phyloP scores from a whole-genome alignment of 495 filamentous ascomycete genomes.

The Xylaria acuta region DNA sequence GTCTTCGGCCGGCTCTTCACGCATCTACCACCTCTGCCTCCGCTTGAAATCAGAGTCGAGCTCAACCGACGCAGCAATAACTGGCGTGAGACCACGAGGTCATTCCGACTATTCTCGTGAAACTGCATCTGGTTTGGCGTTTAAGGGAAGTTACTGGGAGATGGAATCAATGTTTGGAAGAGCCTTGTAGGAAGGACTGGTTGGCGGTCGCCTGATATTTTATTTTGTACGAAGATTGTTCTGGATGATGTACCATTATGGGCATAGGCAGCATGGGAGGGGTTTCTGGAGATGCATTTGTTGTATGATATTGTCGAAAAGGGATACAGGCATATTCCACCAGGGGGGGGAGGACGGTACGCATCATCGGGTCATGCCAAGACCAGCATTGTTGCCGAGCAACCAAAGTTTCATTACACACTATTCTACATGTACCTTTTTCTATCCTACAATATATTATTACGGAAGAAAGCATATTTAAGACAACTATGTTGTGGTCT shows the following conservation, averaged over 20 bases:
- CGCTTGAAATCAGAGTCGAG: neutral
- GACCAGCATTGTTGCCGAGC: neutral
- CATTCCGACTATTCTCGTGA: constrained; percentile 6
- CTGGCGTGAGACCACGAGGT: constrained; percentile 7
- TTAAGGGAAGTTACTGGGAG: neutral
- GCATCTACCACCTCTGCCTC: neutral
- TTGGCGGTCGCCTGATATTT: neutral
- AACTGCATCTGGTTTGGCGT: neutral
- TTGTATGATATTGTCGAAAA: constrained; percentile 10
- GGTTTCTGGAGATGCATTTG: neutral
- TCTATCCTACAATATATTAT: neutral
- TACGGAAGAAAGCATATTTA: neutral
- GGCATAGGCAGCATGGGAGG: neutral
- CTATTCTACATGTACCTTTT: neutral
- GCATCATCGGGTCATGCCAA: neutral
- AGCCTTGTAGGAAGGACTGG: neutral
- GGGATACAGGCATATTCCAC: neutral
- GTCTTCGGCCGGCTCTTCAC: constrained; percentile 2
- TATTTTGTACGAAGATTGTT: neutral
- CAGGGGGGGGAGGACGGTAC: neutral
- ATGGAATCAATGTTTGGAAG: neutral
- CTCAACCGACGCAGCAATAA: neutral
- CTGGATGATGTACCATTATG: neutral
- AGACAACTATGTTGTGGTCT: no score
- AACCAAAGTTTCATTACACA: neutral